These are phyloP conservation scores for Ajuga reptans DNA, from an alignment of 305 asterid genomes.

Conservation along the genomic window DNA sequence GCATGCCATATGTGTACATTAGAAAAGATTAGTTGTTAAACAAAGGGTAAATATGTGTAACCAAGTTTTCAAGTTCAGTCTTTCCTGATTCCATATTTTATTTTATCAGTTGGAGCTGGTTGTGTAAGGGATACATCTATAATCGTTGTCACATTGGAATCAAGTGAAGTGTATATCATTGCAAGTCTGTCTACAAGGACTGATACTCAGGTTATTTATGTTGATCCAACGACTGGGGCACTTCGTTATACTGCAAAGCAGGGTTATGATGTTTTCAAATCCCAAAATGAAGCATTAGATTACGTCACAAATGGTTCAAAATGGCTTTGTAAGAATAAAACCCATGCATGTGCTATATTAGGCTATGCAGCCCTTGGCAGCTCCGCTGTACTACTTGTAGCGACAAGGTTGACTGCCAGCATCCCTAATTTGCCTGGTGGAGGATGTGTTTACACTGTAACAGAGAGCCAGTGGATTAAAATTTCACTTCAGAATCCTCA, in stretches of 20 bases:
- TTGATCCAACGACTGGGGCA: conserved; percentile 94
- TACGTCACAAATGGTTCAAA: conserved; percentile 71
- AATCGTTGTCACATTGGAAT: conserved; percentile 70
- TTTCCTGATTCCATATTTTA: conserved; percentile 12
- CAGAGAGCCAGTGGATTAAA: conserved; percentile 94
- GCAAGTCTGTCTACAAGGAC: conserved; percentile 67
- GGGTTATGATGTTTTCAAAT: conserved; percentile 71
- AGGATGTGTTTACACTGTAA: conserved; percentile 73
- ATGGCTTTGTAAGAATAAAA: conserved; percentile 56
- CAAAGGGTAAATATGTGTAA: not conserved
- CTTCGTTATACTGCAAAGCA: conserved; percentile 54
- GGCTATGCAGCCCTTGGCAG: conserved; percentile 93
- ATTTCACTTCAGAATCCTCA: conserved; percentile 84
- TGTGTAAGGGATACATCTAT: conserved; percentile 67
- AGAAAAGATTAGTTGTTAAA: not conserved
- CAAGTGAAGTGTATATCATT: conserved; percentile 79
- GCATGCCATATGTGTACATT: not conserved
- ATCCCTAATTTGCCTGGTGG: conserved; percentile 94
- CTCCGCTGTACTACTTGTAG: conserved; percentile 70
- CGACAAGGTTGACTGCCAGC: conserved; percentile 66
- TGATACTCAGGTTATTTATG: conserved; percentile 89
- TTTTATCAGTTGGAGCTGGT: conserved; percentile 38
- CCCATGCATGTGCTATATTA: conserved; percentile 72
- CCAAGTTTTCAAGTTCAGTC: not conserved
- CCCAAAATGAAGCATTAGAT: conserved; percentile 79